Evolutionary conservation across 2,329 filamentous ascomycete genomes (phyloP).

Genomic region (Incumbomyces delicatus): DNA sequence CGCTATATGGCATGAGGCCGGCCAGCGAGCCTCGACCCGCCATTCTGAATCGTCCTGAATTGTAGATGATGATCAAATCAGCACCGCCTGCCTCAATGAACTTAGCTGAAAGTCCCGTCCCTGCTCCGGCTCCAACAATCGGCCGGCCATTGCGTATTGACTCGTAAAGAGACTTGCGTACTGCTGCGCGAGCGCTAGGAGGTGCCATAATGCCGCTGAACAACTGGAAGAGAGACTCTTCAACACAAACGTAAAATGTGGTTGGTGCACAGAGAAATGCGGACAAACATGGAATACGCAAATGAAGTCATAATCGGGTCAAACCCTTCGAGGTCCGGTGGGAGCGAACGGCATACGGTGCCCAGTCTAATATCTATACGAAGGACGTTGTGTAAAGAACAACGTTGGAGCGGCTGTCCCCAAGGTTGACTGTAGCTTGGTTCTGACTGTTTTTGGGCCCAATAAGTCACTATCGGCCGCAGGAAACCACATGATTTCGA

Average conservation of each 20-base stretch:
- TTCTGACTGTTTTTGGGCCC: no score
- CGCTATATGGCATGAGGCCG: constrained; percentile 61
- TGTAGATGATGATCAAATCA: constrained; percentile 64
- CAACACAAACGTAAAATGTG: not conserved
- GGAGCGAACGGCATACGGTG: no score
- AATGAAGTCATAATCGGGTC: no score
- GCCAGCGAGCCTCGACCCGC: constrained; percentile 59
- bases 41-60: constrained; percentile 64
- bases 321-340: no score
- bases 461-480: no score
- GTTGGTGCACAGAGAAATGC: not conserved
- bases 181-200: constrained; percentile 47
- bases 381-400: no score
- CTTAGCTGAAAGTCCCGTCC: constrained; percentile 57
- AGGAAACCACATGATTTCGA: no score
- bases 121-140: constrained; percentile 60
- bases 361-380: no score
- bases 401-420: no score
- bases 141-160: constrained; percentile 47
- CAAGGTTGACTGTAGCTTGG: no score
- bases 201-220: constrained; percentile 39
- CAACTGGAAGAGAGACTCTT: not conserved
- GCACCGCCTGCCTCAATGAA: constrained; percentile 58
- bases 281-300: no score
- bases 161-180: constrained; percentile 45